phyloP scores from a whole-genome alignment of 179 eudicot genomes.

The Camellia oleifera region DNA sequence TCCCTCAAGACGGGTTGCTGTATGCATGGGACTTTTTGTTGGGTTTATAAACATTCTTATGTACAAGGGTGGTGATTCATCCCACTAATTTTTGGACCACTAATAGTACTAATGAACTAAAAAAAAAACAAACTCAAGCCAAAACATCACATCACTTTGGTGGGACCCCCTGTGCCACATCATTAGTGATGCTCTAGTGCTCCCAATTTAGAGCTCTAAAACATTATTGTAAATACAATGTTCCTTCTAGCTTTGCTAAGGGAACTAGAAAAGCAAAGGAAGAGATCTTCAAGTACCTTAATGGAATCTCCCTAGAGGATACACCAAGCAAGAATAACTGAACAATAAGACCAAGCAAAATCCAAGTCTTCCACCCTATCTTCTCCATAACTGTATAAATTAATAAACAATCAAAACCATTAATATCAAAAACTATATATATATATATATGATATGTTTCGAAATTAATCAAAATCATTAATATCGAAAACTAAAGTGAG shows the following conservation, averaged over 20 bases:
- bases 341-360: not conserved
- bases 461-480: not conserved
- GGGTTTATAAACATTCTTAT: too few relatives aligned
- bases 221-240: too few relatives aligned
- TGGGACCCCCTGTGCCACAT: too few relatives aligned
- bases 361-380: not conserved
- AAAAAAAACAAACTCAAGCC: too few relatives aligned
- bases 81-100: too few relatives aligned
- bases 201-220: too few relatives aligned
- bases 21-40: not conserved
- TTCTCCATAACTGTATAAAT: constrained; percentile 5
- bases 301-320: not conserved
- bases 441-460: not conserved
- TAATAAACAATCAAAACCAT: not conserved
- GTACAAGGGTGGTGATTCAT: too few relatives aligned
- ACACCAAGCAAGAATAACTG: not conserved
- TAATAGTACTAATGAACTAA: too few relatives aligned
- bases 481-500: not conserved
- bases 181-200: too few relatives aligned
- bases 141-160: too few relatives aligned
- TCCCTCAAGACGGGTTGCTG: too few relatives aligned
- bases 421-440: not conserved
- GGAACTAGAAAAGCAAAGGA: not conserved
- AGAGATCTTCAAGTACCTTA: not conserved
- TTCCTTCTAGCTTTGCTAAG: too few relatives aligned